Percentiles rank a stretch among this genome's conserved stretches.
phyloP scores from a whole-genome alignment of 306 rosid species.

The Fragaria vesca region DNA sequence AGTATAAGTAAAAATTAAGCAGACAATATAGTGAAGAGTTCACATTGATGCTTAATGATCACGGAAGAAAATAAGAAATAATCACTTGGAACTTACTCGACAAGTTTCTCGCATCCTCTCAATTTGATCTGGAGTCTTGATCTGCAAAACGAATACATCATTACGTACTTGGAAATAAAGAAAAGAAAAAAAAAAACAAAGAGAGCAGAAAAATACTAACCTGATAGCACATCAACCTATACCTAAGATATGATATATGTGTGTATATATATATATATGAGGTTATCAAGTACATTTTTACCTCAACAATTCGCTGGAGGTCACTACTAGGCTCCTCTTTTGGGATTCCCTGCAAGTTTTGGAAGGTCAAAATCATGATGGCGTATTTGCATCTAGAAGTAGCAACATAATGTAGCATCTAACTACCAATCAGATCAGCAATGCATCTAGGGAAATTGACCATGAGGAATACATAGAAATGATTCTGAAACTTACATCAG shows the following conservation, averaged over 20 bases:
- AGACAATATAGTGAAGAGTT: not conserved
- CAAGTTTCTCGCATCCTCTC: conserved; percentile 84
- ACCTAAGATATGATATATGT: not conserved
- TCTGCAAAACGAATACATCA: conserved; percentile 44
- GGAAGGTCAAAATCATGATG: not conserved
- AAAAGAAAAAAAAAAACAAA: not conserved
- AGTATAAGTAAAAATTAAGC: not conserved
- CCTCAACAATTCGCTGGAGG: conserved; percentile 83
- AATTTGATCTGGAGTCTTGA: conserved; percentile 71
- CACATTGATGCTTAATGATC: not conserved
- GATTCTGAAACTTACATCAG: conserved; percentile 57
- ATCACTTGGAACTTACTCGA: conserved; percentile 45
- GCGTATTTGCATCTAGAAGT: not conserved
- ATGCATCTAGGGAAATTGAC: not conserved
- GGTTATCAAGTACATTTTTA: conserved; percentile 22
- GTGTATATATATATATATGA: not conserved
- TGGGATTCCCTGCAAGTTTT: conserved; percentile 65
- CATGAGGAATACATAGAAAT: not conserved
- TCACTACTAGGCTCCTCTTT: conserved; percentile 78
- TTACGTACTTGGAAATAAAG: not conserved
- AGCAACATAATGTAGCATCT: not conserved
- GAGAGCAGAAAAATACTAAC: conserved; percentile 3
- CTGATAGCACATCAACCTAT: not conserved
- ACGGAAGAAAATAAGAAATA: not conserved
- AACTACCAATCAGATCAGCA: conserved; percentile 7